phyloP scores from a whole-genome alignment of 2,329 filamentous ascomycete genomes.

The Fusarium sp. region DNA sequence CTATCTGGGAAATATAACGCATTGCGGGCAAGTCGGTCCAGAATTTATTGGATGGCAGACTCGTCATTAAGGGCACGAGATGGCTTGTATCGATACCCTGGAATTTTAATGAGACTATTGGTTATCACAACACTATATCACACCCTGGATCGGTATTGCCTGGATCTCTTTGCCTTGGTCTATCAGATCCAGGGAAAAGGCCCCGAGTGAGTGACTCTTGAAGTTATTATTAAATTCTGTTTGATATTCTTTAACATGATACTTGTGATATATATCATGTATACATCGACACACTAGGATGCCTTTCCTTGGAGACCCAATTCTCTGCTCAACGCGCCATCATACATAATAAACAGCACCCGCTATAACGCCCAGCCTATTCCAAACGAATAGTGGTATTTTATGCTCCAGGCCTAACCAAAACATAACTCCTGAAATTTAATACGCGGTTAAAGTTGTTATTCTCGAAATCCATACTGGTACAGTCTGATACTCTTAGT shows the following conservation, averaged over 20 bases:
- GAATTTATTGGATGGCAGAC: constrained; percentile 11
- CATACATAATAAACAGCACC: not conserved
- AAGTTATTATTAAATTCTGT: not conserved
- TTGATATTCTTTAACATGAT: not conserved
- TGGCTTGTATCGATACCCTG: constrained; percentile 39
- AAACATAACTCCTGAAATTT: not conserved
- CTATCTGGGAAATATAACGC: constrained; percentile 18
- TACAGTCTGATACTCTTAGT: constrained; percentile 36
- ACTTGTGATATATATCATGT: not conserved
- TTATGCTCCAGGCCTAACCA: not conserved
- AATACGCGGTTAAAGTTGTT: not conserved
- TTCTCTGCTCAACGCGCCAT: not conserved
- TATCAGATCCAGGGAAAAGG: not conserved
- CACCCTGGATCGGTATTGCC: not conserved
- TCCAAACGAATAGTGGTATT: not conserved
- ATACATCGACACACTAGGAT: not conserved
- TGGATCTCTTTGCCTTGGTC: not conserved
- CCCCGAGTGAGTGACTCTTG: not conserved
- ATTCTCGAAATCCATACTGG: constrained; percentile 23
- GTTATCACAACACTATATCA: constrained; percentile 1
- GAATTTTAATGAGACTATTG: constrained; percentile 30
- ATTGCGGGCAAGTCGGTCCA: constrained; percentile 10
- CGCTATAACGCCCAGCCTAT: constrained; percentile 3
- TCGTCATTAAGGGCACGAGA: constrained; percentile 26
- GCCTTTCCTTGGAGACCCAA: not conserved